A percentile compares a stretch with the other conserved stretches of the same genome.
Conservation (phyloP, 2,329 filamentous ascomycete species). For the Colletotrichum incanum region DNA sequence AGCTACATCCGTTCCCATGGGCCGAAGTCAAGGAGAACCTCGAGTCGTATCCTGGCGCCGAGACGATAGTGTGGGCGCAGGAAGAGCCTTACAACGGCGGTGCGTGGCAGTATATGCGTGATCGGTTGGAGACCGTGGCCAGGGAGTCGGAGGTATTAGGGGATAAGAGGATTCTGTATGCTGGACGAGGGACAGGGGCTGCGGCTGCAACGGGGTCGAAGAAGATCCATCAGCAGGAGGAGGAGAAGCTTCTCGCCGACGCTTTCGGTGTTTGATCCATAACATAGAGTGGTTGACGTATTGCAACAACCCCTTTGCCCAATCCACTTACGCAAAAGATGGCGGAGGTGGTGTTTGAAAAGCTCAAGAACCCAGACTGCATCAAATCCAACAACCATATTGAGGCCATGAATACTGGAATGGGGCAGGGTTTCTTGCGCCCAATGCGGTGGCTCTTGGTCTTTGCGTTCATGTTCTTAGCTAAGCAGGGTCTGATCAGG, state of each 20-base stretch:
- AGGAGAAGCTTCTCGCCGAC: neutral
- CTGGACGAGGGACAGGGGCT: slow-evolving; percentile 13
- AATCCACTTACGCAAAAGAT: neutral
- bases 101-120: slow-evolving; percentile 47
- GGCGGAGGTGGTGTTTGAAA: too few species aligned
- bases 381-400: too few species aligned
- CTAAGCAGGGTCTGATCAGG: too few species aligned
- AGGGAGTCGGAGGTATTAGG: neutral
- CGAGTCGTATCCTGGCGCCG: slow-evolving; percentile 44
- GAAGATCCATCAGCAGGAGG: slow-evolving; percentile 23
- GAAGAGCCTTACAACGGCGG: slow-evolving; percentile 49
- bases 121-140: slow-evolving; percentile 44
- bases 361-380: too few species aligned
- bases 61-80: slow-evolving; percentile 47
- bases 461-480: too few species aligned
- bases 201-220: slow-evolving; percentile 22
- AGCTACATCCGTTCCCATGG: slow-evolving; percentile 49
- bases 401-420: too few species aligned
- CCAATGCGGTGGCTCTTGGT: too few species aligned
- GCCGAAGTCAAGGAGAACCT: slow-evolving; percentile 44
- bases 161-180: slow-evolving; percentile 10
- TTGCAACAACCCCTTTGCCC: too few species aligned
- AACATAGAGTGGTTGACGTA: too few species aligned
- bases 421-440: too few species aligned
- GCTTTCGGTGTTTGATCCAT: slow-evolving; percentile 3